Evolutionary conservation across 2,329 filamentous ascomycete species (phyloP).

Genomic region (Ophiostoma novo-ulmi): DNA sequence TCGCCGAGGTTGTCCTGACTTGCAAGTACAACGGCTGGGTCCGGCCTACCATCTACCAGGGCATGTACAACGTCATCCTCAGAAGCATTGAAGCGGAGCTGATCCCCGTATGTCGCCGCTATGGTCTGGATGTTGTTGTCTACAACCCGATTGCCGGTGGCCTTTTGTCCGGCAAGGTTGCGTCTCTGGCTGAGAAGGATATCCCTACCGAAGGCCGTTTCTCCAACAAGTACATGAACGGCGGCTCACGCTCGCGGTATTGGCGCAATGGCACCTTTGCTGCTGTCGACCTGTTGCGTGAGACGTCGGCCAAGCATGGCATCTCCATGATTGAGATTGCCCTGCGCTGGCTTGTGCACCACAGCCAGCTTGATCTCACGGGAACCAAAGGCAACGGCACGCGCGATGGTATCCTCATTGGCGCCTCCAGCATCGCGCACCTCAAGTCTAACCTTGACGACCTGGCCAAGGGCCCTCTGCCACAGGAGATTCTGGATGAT

Average conservation of each 20-base stretch:
- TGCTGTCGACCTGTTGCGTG: constrained; percentile 59
- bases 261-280: constrained; percentile 55
- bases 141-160: constrained; percentile 71
- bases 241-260: constrained; percentile 52
- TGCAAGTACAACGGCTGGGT: constrained; percentile 66
- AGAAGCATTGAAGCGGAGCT: constrained; percentile 57
- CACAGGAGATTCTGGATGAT: constrained; percentile 67
- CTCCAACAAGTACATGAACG: constrained; percentile 46
- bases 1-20: constrained; percentile 66
- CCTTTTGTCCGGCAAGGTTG: constrained; percentile 59
- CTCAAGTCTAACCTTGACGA: constrained; percentile 53
- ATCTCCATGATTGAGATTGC: constrained; percentile 63
- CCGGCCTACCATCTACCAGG: constrained; percentile 67
- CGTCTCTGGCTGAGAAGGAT: constrained; percentile 23
- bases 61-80: constrained; percentile 59
- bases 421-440: constrained; percentile 54
- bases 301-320: constrained; percentile 57
- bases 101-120: constrained; percentile 59
- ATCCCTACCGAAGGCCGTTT: constrained; percentile 63
- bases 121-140: constrained; percentile 63
- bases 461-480: constrained; percentile 65
- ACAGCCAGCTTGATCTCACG: constrained; percentile 48
- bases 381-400: not conserved
- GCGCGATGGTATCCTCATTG: constrained; percentile 54
- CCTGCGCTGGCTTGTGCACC: constrained; percentile 63